phyloP scores from a whole-genome alignment of 805 yeast genomes.

The Hanseniaspora pseudoguilliermondii region DNA sequence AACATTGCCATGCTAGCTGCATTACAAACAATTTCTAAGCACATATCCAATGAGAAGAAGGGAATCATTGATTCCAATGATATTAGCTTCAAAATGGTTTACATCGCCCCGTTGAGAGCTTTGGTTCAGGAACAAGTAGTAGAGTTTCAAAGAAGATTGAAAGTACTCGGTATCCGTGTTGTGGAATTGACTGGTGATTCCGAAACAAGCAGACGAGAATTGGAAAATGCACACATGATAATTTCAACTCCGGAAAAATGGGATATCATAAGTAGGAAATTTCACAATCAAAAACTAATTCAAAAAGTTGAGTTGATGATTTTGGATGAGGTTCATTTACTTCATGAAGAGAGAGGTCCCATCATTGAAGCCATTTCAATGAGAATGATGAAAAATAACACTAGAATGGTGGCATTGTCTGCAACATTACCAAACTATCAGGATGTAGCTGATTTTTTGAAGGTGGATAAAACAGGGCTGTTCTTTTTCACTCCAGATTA shows the following conservation, averaged over 20 bases:
- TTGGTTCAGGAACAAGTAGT: conserved; percentile 89
- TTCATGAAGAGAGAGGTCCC: conserved; percentile 93
- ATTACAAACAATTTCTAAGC: conserved; percentile 46
- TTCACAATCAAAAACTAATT: conserved; percentile 51
- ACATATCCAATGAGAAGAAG: conserved; percentile 37
- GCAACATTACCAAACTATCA: conserved; percentile 83
- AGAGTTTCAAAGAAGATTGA: conserved; percentile 62
- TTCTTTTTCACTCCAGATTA: conserved; percentile 73
- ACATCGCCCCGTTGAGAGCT: conserved; percentile 88
- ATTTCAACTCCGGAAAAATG: conserved; percentile 96
- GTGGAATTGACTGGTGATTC: conserved; percentile 88
- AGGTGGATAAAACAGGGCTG: conserved; percentile 51
- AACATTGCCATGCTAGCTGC: conserved; percentile 85
- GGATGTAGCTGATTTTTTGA: conserved; percentile 73
- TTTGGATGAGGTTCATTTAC: conserved; percentile 82
- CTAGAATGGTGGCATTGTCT: conserved; percentile 72
- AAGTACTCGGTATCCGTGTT: conserved; percentile 53
- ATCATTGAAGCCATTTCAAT: conserved; percentile 81
- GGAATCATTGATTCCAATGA: conserved; percentile 36
- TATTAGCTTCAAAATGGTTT: conserved; percentile 46
- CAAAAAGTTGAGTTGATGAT: conserved; percentile 57
- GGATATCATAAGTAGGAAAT: conserved; percentile 88
- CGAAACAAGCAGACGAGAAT: conserved; percentile 59
- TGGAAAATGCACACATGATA: conserved; percentile 62
- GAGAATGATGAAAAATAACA: conserved; percentile 42